Base-by-base conservation (phyloP, 2,329 filamentous ascomycete species). In the Plenodomus lindquistii region DNA sequence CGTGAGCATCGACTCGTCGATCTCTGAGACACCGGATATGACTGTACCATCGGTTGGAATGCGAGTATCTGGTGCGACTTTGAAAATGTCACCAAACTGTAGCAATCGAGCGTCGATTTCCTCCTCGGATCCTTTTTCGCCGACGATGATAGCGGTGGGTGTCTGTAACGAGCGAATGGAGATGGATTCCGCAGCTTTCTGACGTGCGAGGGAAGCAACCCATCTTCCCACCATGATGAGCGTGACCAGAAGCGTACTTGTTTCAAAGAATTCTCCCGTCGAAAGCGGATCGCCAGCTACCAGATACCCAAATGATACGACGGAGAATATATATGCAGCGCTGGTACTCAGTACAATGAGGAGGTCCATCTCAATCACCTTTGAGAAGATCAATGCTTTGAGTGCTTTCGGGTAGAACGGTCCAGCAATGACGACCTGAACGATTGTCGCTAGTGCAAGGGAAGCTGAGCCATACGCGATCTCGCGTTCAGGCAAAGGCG, bases 1-100 rank as follows among this genome's bases (percentile, higher is more conserved):
- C 0, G 89, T 93, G 5, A 93, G 66, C 83, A 90, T 88, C 0
- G 87, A 89, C 65, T 93, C 89, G 60, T 93, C 81, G 0, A 90
- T 77, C 47, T 89, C 87, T 0, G 82, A 85, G 0, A 69, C 71
- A 0, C 89, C 89, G 1, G 70, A 69, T 0, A 86, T 54, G 0
- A 92, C 80, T 0, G 77, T 81, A 0, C 88, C 89, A 58, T 93
- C 89, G 0, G 89, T 92, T 0, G 83, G 80, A 3, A 91, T 75
- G 0, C 67, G 65, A 0, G 75, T 73, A 42, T 90, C 81, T 0
- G 88, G 85, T 0, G 73, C 55, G 2, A 89, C 80, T 31, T 78
- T 81, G 71, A 93, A 86, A 0, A 75, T 55, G 61, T 93, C 89
- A 0, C 85, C 85, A 50, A 85, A 86, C 55, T 93, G 87, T 1